Percentiles rank a stretch among this genome's conserved stretches.
Conservation (phyloP, 257 asterid genomes). For the Solanum chmielewskii region DNA sequence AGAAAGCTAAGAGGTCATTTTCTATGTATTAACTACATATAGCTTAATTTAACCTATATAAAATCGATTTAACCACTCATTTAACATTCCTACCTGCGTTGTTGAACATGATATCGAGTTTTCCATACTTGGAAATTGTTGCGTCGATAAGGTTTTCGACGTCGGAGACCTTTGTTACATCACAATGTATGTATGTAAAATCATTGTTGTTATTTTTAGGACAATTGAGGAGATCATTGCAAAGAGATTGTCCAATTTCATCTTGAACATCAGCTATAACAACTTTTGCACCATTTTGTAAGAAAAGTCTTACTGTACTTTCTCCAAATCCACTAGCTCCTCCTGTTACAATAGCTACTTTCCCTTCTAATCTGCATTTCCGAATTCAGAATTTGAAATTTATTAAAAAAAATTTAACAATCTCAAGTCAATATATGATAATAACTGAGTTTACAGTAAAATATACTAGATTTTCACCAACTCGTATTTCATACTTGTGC, state of each 20-base stretch:
- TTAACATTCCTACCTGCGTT: constrained; percentile 24
- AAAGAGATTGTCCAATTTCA: constrained; percentile 27
- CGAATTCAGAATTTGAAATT: neutral
- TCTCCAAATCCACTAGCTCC: constrained; percentile 90
- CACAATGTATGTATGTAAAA: constrained; percentile 51
- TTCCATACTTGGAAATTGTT: constrained; percentile 35
- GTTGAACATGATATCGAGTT: constrained; percentile 72
- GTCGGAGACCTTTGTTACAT: constrained; percentile 42
- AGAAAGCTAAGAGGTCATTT: neutral
- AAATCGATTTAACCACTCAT: neutral
- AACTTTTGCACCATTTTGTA: constrained; percentile 58
- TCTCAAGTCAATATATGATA: neutral
- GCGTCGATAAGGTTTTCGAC: constrained; percentile 22
- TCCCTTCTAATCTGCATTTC: constrained; percentile 46
- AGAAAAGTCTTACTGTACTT: constrained; percentile 51
- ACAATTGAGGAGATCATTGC: constrained; percentile 24
- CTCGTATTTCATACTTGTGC: too few relatives aligned
- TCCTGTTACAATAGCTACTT: constrained; percentile 74
- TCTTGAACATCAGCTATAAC: constrained; percentile 75
- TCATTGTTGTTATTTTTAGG: constrained; percentile 1
- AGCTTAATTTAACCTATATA: neutral
- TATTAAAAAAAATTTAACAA: neutral
- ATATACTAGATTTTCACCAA: neutral
- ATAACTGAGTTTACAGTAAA: neutral
- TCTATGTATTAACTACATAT: neutral